Conservation (phyloP, 768 basidiomycete genomes). For the Thelephora aurantiotincta region DNA sequence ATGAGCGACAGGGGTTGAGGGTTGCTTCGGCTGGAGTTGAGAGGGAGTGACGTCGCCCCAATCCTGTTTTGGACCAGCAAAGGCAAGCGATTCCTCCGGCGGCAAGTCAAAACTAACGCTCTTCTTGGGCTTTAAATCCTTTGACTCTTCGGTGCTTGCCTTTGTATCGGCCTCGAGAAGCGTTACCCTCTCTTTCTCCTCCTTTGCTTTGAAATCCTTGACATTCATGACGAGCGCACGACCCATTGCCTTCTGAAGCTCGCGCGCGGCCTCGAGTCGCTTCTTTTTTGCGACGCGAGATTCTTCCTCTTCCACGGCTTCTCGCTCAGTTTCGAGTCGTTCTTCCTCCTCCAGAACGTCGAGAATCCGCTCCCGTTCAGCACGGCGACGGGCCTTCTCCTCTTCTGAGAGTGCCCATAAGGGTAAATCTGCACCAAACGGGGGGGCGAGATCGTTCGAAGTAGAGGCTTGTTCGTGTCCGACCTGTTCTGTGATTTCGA, state of each 20-base stretch:
- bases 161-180: conserved; percentile 16
- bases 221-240: conserved; percentile 41
- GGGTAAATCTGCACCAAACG: conserved; percentile 22
- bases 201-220: conserved; percentile 24
- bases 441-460: conserved; percentile 5
- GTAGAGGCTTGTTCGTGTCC: conserved; percentile 9
- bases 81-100: conserved; percentile 9
- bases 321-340: conserved; percentile 25
- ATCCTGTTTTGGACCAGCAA: conserved; percentile 12
- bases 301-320: conserved; percentile 23
- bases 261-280: conserved; percentile 24
- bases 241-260: conserved; percentile 72
- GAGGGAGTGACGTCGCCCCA: conserved; percentile 46
- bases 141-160: conserved; percentile 14
- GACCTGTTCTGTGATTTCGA: conserved; percentile 59
- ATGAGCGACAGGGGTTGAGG: conserved; percentile 13
- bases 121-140: conserved; percentile 34
- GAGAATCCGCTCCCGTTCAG: conserved; percentile 50
- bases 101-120: conserved; percentile 46
- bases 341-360: conserved; percentile 66
- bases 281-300: conserved; percentile 34
- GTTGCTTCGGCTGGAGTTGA: conserved; percentile 22
- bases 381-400: conserved; percentile 35
- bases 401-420: conserved; percentile 28
- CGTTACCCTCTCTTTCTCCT: conserved; percentile 19